These are phyloP conservation scores for Colletotrichum scovillei DNA, from an alignment of 2,329 filamentous ascomycete species.

Conservation along the genomic window DNA sequence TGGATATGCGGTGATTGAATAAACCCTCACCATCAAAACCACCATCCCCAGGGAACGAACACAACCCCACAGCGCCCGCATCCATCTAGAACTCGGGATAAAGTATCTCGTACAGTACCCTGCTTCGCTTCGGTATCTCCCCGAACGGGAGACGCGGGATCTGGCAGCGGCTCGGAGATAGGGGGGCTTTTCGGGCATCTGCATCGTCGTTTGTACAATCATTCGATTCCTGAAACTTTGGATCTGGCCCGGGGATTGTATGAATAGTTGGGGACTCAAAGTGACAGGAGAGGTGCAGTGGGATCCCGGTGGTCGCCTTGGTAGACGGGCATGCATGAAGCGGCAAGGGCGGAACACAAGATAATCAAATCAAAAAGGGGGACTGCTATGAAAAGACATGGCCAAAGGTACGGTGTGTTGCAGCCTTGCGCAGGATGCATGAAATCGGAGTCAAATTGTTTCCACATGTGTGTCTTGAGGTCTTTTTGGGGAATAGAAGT, in stretches of 20 bases:
- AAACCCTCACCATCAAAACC: not conserved
- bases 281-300: not conserved
- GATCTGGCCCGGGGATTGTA: not conserved
- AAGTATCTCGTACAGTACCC: not conserved
- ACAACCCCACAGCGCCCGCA: not conserved
- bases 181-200: no score
- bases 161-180: not conserved
- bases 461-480: not conserved
- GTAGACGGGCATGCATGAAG: not conserved
- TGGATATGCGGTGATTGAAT: not conserved
- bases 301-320: not conserved
- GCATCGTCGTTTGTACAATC: constrained; percentile 9
- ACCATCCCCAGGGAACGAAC: not conserved
- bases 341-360: constrained; percentile 9
- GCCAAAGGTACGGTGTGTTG: not conserved
- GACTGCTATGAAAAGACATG: not conserved
- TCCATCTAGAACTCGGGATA: not conserved
- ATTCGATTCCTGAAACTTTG: not conserved
- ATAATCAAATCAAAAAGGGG: not conserved
- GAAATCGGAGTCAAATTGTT: not conserved
- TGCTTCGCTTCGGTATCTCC: not conserved
- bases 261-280: not conserved
- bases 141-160: not conserved
- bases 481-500: not conserved
- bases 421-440: not conserved